Base-by-base conservation (phyloP, 2,329 filamentous ascomycete species). In the Fusarium haematococcum region DNA sequence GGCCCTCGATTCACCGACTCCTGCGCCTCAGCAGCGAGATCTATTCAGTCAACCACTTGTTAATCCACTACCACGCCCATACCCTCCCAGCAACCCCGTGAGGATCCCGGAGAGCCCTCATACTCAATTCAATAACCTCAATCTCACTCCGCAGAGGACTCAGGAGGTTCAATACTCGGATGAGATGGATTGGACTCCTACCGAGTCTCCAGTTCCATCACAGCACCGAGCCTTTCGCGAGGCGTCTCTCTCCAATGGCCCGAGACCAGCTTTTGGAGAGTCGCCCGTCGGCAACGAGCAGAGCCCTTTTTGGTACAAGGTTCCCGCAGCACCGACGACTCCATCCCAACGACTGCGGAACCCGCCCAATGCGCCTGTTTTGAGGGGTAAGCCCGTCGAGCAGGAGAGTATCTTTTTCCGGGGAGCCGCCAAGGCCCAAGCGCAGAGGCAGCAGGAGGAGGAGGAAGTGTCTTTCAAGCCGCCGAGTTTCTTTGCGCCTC, bases 151-250 rank as follows among this genome's bases (percentile, higher is more conserved):
- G 9, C 68, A 72, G 33, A 71, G 45, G 32, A 43, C 68, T 3
- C 71, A 73, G 39, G 70, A 79, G 25, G 62, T 78, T 2, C 82
- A 84, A 10, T 84, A 87, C 66, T 84, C 84, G 1, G 89, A 92
- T 43, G 88, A 88, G 65, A 95, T 95, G 93, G 93, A 95, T 78
- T 94, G 93, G 91, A 89, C 91, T 3, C 91, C 92, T 1, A 90
- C 90, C 0, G 84, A 85, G 65, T 87, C 87, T n/a, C 84, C 85
- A 58, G n/a, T 68, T 2, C 74, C 75, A 8, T 73, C 76, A 5
- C 77, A 69, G 2, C 83, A 91, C 69, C 88, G 88, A 63, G 89
- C 88, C 10, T 91, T 91, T 78, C 86, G 85, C 68, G 82, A 86
- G 52, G 81, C 84, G 54, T 81, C 85, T 39, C 75, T 84, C 18